These are phyloP conservation scores for Chlorencoelia australis DNA, from an alignment of 2,329 filamentous ascomycete species.

Conservation along the genomic window DNA sequence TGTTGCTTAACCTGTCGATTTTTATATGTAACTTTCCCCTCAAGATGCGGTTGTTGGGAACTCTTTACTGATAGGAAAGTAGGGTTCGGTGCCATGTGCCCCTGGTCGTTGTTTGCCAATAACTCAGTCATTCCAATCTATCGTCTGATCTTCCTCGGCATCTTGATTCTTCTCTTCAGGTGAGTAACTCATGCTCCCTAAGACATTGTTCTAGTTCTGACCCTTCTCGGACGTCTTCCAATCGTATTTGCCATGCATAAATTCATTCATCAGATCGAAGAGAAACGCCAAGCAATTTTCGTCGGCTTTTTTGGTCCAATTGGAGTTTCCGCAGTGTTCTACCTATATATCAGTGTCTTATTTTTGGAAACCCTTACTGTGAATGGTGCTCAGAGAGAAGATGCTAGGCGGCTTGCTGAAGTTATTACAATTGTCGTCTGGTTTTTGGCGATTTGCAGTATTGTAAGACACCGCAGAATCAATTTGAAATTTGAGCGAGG, in stretches of 20 bases:
- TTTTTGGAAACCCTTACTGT: slow-evolving; percentile 54
- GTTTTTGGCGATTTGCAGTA: slow-evolving; percentile 76
- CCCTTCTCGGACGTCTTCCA: slow-evolving; percentile 47
- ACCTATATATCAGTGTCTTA: slow-evolving; percentile 71
- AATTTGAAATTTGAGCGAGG: not conserved
- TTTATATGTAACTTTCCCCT: too few relatives aligned
- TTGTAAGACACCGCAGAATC: slow-evolving; percentile 46
- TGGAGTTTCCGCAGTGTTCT: slow-evolving; percentile 83
- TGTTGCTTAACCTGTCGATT: slow-evolving; percentile 73
- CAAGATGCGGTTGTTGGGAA: too few relatives aligned
- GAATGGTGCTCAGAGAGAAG: slow-evolving; percentile 49
- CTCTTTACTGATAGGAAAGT: too few relatives aligned
- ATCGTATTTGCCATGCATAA: slow-evolving; percentile 65
- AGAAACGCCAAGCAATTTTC: slow-evolving; percentile 65
- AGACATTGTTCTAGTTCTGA: not conserved
- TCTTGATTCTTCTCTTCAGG: slow-evolving; percentile 67
- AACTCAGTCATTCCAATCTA: slow-evolving; percentile 64
- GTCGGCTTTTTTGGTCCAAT: slow-evolving; percentile 92
- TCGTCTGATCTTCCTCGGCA: slow-evolving; percentile 61
- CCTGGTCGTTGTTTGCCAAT: slow-evolving; percentile 61
- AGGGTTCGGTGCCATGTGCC: slow-evolving; percentile 78
- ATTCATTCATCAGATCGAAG: slow-evolving; percentile 69
- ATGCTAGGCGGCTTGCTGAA: slow-evolving; percentile 57
- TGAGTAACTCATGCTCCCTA: slow-evolving; percentile 4
- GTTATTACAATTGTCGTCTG: slow-evolving; percentile 66